Evolutionary conservation across 176 grass and related monocot genomes (phyloP).

Genomic region (Tuctoria greenei): DNA sequence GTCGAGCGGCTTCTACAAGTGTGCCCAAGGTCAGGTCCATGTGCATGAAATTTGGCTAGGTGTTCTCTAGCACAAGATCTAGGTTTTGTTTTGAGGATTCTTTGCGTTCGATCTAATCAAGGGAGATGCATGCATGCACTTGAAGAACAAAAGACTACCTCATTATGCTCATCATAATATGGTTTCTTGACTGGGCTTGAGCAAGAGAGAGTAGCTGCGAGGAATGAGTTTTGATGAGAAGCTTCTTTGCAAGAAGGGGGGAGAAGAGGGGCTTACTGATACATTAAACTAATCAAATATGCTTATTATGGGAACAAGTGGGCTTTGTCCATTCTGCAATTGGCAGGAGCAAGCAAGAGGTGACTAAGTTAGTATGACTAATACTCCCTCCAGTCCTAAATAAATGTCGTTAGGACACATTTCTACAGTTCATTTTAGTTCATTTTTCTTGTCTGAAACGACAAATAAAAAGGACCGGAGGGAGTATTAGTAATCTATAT

Average conservation of each 20-base stretch:
- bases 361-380: background rate
- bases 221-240: conserved; percentile 25
- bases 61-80: conserved; percentile 14
- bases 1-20: conserved; percentile 13
- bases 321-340: conserved; percentile 43
- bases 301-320: conserved; percentile 11
- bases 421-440: no score
- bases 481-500: conserved; percentile 34
- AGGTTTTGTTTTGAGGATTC: conserved; percentile 3
- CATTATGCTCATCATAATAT: background rate
- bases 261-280: background rate
- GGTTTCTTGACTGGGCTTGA: conserved; percentile 12
- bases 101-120: background rate
- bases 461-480: no score
- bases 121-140: conserved; percentile 2
- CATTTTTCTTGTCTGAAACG: no score
- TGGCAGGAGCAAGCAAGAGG: conserved; percentile 39
- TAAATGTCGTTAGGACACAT: no score
- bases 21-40: conserved; percentile 41
- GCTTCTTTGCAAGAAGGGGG: conserved; percentile 17
- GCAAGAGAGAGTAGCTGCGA: conserved; percentile 2
- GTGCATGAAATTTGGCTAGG: background rate
- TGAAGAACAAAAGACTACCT: background rate
- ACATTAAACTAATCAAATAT: conserved; percentile 24
- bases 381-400: no score